These are phyloP conservation scores for Hortiboletus flavorubellus DNA, from an alignment of 768 basidiomycete genomes.

Conservation along the genomic window DNA sequence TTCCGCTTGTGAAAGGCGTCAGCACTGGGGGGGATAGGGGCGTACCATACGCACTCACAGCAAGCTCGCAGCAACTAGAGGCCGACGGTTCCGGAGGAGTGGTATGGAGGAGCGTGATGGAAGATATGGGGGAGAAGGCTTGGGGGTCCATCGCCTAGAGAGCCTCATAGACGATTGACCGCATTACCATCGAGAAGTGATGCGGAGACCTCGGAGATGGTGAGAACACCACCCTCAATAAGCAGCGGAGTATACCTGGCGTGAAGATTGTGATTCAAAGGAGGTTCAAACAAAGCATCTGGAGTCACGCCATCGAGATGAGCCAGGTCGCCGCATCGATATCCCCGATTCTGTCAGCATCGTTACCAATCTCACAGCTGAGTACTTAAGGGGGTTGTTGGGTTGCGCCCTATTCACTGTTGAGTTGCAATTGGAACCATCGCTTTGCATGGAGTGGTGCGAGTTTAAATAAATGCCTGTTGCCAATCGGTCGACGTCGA, in stretches of 20 bases:
- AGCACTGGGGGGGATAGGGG: conserved; percentile 73
- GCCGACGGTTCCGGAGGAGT: conserved; percentile 27
- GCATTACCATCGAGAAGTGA: conserved; percentile 1
- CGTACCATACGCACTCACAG: conserved; percentile 43
- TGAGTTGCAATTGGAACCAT: conserved; percentile 3
- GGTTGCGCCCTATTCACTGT: conserved; percentile 1
- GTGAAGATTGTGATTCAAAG: conserved; percentile 33
- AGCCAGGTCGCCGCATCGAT: not conserved
- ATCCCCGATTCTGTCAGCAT: not conserved
- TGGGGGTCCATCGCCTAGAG: no score
- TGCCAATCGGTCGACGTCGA: not conserved
- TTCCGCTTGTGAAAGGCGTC: conserved; percentile 76
- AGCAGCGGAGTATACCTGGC: conserved; percentile 30
- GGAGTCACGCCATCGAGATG: conserved; percentile 7
- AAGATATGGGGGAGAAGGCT: no score
- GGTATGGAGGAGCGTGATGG: conserved; percentile 32
- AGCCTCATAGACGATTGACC: not conserved
- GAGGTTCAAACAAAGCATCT: conserved; percentile 12
- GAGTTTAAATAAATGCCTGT: not conserved
- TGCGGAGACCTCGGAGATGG: conserved; percentile 15
- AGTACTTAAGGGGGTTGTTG: not conserved
- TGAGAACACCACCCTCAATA: conserved; percentile 13
- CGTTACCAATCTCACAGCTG: conserved; percentile 3
- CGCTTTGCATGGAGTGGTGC: not conserved
- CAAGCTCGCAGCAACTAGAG: conserved; percentile 11